Evolutionary conservation across 1,139 yeast species (phyloP), one percentile per base, ranked within the genome.

Genomic region (Yamadazyma songkhlaensis): DNA sequence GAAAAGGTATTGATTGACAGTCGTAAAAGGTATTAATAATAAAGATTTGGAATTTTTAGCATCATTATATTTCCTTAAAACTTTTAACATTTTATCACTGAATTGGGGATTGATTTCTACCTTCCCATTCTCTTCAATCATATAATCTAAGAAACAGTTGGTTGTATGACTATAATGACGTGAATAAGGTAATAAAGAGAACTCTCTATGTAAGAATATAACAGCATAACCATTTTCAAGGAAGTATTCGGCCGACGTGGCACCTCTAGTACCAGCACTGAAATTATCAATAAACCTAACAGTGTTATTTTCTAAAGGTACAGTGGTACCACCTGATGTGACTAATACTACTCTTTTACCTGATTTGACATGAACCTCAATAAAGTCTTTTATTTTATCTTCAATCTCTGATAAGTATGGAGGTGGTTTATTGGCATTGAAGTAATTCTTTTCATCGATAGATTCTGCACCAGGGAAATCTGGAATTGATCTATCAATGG

Each of bases 251-350:
- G 97, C 96, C 27, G 95, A 83, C 0, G 96, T 83, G 8, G 98
- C 95, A 39, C 98, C 98, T 60, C 99, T 77, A 1, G 97, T 92
- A 17, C 98, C 98, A 21, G 97, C 97, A 50, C 95, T 84, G 59
- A 94, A 94, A 57, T 92, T 92, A 60, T 92, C 99, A 54, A 92
- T 89, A 61, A 92, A 92, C 41, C 99, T 64, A 11, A 92, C 98
- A 0, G 98, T 94, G 54, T 94, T 92, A 61, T 89, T 89, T 53
- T 92, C 99, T 47, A 92, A 67, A 0, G 99, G 99, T 0, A 94
- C 99, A 0, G 97, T 90, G 1, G 98, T 92, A 25, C 98, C 99
- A n/a, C 99, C 99, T 9, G 92, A 81, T 0, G 97, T 92, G 3
- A 92, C 94, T 39, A 92, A 64, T 0, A 81, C 97, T 14, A 92